Evolutionary conservation across 2,329 filamentous ascomycete genomes (phyloP).

Genomic region (Aspergillus sp.): DNA sequence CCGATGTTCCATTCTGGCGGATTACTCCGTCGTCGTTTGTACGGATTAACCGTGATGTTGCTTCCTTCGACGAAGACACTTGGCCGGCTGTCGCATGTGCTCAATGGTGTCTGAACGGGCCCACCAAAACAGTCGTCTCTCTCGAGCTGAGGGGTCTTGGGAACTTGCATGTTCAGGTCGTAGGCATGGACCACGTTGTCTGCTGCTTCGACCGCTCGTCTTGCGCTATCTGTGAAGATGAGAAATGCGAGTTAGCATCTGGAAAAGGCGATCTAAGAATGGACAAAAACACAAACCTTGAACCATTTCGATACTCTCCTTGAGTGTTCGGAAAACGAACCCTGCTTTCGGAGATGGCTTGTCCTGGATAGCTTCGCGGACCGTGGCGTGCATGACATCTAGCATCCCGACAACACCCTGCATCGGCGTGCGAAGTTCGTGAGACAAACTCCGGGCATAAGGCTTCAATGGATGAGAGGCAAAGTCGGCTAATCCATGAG

Average conservation of each 20-base stretch:
- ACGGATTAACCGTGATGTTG: slow-evolving; percentile 45
- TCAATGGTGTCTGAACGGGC: slow-evolving; percentile 24
- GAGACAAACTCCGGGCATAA: slow-evolving; percentile 70
- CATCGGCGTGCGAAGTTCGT: slow-evolving; percentile 73
- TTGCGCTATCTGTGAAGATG: slow-evolving; percentile 60
- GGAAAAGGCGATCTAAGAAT: neutral
- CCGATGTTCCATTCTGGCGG: slow-evolving; percentile 38
- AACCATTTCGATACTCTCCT: slow-evolving; percentile 69
- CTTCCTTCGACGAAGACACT: slow-evolving; percentile 46
- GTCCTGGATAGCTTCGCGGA: slow-evolving; percentile 64
- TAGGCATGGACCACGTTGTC: slow-evolving; percentile 76
- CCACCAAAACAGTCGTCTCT: slow-evolving; percentile 36
- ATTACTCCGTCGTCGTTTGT: slow-evolving; percentile 49
- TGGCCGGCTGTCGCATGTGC: slow-evolving; percentile 38
- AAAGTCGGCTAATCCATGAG: slow-evolving; percentile 57
- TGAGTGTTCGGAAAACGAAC: slow-evolving; percentile 62
- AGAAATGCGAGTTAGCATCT: slow-evolving; percentile 8
- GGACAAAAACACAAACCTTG: slow-evolving; percentile 53
- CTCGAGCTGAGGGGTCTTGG: slow-evolving; percentile 59
- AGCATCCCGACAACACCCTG: slow-evolving; percentile 75
- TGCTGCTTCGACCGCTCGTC: slow-evolving; percentile 70
- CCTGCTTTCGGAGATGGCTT: slow-evolving; percentile 54
- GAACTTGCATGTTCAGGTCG: slow-evolving; percentile 73
- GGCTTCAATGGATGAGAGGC: slow-evolving; percentile 67
- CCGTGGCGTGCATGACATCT: slow-evolving; percentile 73